A percentile compares a stretch with the other conserved stretches of the same genome.
Conservation (phyloP, 192 early-diverging fungal genomes). For the Pilaira anomala region DNA sequence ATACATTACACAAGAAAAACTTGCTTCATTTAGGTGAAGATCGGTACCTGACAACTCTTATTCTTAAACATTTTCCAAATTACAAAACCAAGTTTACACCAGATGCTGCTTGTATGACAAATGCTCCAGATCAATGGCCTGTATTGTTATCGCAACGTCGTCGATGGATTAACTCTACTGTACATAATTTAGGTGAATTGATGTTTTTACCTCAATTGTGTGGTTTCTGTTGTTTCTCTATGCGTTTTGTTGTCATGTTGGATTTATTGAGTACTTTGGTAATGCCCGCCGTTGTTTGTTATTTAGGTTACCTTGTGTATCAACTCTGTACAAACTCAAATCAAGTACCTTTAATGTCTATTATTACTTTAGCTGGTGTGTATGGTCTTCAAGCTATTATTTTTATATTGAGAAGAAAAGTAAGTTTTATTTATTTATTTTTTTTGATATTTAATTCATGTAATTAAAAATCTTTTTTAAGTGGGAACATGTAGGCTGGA, state of each 20-base stretch:
- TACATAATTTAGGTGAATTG: conserved; percentile 97
- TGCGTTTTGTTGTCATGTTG: conserved; percentile 94
- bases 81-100: conserved; percentile 91
- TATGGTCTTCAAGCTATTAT: conserved; percentile 91
- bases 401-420: conserved; percentile 65
- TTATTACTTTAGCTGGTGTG: conserved; percentile 80
- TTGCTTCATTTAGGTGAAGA: conserved; percentile 97
- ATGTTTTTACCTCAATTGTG: conserved; percentile 91
- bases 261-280: conserved; percentile 91
- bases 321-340: conserved; percentile 51
- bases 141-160: conserved; percentile 96
- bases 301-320: conserved; percentile 84
- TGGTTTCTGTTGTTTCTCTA: conserved; percentile 95
- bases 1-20: conserved; percentile 99
- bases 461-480: conserved; percentile 14
- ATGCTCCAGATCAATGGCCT: conserved; percentile 89
- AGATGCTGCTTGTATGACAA: conserved; percentile 90
- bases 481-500: conserved; percentile 79
- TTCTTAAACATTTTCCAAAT: conserved; percentile 97
- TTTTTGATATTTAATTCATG: background rate
- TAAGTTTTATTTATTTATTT: background rate
- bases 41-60: conserved; percentile 91
- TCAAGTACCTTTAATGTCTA: conserved; percentile 76
- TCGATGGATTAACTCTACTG: conserved; percentile 99
- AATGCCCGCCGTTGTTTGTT: conserved; percentile 88